These are phyloP conservation scores for Dalbergia oliveri DNA, from an alignment of 306 rosid genomes.

Conservation along the genomic window DNA sequence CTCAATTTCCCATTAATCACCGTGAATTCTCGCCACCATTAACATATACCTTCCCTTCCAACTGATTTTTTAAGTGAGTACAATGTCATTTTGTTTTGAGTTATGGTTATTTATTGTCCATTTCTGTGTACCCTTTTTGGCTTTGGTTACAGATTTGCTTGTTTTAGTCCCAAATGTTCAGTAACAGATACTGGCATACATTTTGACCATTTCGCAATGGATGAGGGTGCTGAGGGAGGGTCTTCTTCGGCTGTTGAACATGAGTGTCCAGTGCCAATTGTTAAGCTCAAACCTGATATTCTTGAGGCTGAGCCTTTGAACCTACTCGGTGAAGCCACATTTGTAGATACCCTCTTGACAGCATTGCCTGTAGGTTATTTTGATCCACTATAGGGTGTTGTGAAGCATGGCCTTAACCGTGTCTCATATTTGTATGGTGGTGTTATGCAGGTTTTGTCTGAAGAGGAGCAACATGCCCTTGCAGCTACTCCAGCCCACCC, in stretches of 20 bases:
- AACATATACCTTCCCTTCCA: too few relatives aligned
- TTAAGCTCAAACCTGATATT: slow-evolving; percentile 66
- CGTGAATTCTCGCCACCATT: too few relatives aligned
- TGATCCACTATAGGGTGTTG: slow-evolving; percentile 4
- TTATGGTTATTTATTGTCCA: background rate
- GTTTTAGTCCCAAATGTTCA: slow-evolving; percentile 73
- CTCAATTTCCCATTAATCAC: too few relatives aligned
- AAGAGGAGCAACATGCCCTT: slow-evolving; percentile 83
- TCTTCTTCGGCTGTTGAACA: slow-evolving; percentile 55
- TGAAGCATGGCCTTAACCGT: slow-evolving; percentile 25
- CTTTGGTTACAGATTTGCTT: slow-evolving; percentile 57
- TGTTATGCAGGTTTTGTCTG: slow-evolving; percentile 75
- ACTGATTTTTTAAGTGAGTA: too few relatives aligned
- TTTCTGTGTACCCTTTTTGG: background rate
- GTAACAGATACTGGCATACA: slow-evolving; percentile 70
- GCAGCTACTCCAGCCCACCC: slow-evolving; percentile 98
- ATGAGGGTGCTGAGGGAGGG: slow-evolving; percentile 63
- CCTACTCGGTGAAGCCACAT: slow-evolving; percentile 66
- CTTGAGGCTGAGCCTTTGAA: slow-evolving; percentile 76
- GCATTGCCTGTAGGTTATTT: slow-evolving; percentile 74
- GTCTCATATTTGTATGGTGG: slow-evolving; percentile 46
- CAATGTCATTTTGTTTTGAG: background rate
- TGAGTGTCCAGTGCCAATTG: slow-evolving; percentile 66
- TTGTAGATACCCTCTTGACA: slow-evolving; percentile 80
- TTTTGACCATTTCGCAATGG: slow-evolving; percentile 55